Base-by-base conservation (phyloP, 1,284 basidiomycete species). In the Ceratobasidium sp. region DNA sequence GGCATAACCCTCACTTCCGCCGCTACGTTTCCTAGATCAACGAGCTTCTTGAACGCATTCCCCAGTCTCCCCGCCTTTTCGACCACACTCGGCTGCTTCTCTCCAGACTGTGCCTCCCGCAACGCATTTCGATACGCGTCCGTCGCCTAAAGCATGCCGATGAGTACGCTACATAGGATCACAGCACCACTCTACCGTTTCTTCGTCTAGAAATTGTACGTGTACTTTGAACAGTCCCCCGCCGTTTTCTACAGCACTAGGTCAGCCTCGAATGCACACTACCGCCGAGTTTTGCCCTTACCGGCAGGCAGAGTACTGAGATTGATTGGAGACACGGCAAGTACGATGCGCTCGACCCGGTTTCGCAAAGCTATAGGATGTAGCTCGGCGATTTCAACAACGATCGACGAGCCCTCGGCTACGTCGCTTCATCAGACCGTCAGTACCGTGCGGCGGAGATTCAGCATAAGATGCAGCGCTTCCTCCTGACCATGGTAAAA, bases 1-100 rank as follows among this genome's bases (percentile, higher is more conserved):
- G 61, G 6, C 20, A 26, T 17, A 38, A 6, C 6, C 57, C 69
- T 33, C 38, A 50, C 69, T 4, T 71, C 69, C 3, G 69, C 69
- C 20, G 50, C 7, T 10, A 40, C 23, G 3, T 12, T 28, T n/a
- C 56, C 69, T 10, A 71, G n/a, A 2, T 48, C 23, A 3, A 71
- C 56, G 0, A 71, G 9, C 10, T 6, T 44, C 57, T 62, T 71
- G 42, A 71, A 59, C 42, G 57, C 57, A 20, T 2, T 26, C 6
- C 57, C 52, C 10, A 38, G 42, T 33, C 26, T 61, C 40, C 69
- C 69, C 1, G 57, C 2, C 9, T 15, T 46, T 57, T 61, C 69
- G n/a, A 71, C 1, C 15, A 56, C 38, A 26, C 69, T 26, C 1
- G 38, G 17, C 28, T 28, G 20, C 40, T 9, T 38, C 20, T 61